These are phyloP conservation scores for Metarhizium humberi DNA, from an alignment of 2,329 filamentous ascomycete species.

Conservation along the genomic window DNA sequence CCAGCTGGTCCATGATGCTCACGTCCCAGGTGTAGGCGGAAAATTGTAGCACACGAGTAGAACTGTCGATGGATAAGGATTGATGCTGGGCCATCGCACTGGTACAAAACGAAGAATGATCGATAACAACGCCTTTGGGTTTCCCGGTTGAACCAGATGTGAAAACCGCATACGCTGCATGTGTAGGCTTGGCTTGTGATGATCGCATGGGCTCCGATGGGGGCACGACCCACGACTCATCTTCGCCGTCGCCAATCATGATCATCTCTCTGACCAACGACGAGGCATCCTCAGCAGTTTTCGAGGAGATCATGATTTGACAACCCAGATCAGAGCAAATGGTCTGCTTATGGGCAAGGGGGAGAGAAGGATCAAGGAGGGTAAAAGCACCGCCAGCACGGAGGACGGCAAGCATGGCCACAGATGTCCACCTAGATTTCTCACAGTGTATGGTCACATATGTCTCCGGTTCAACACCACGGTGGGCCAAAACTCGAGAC, in stretches of 20 bases:
- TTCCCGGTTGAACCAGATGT: slow-evolving; percentile 3
- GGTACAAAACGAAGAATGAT: background rate
- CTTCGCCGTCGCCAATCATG: background rate
- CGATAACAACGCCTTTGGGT: slow-evolving; percentile 1
- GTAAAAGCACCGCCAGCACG: background rate
- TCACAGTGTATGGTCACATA: background rate
- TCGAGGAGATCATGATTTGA: no score
- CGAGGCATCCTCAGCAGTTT: background rate
- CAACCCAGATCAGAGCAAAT: no score
- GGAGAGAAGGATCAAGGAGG: background rate
- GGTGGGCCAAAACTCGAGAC: no score
- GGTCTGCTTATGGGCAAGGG: background rate
- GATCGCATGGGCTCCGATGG: background rate
- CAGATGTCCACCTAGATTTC: background rate
- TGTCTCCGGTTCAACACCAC: no score
- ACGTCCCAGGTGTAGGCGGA: background rate
- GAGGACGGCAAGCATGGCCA: background rate
- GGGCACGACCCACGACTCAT: background rate
- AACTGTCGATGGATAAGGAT: background rate
- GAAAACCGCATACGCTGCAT: background rate
- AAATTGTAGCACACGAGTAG: background rate
- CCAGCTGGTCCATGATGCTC: background rate
- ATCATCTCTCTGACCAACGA: background rate
- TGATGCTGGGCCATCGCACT: background rate
- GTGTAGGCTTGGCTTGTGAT: background rate